Base-by-base conservation (phyloP, 805 yeast species). In the Saccharomycopsis babjevae region DNA sequence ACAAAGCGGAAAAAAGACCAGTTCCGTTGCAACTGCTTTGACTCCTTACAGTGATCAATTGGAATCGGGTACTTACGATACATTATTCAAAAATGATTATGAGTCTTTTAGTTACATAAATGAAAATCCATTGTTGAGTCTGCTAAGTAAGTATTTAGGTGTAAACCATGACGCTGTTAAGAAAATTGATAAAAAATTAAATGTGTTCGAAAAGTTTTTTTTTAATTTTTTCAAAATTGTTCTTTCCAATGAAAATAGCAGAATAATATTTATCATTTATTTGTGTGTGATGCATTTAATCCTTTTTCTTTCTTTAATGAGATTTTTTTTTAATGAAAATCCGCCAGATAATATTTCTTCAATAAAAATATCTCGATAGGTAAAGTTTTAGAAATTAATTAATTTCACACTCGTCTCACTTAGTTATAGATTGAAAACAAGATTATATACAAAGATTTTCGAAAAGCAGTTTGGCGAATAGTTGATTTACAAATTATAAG, bases 61-160 rank as follows among this genome's bases (percentile, higher is more conserved):
- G 32, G 63, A 72, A 2, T 63, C 73, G 4, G 67, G 66, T 18
- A 61, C 67, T 34, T 62, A 59, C 57, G 67, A 55, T 42, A 61
- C 58, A 11, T 59, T 66, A 1, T 59, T 57, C 20, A 46, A 22
- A 25, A 63, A 67, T 59, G 68, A 66, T 32, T 69, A 71, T 16
- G 84, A 81, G 67, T 69, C 82, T 13, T 96, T 88, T 67, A 77
- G 79, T 38, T 79, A 79, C 66, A 86, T 87, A 69, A 82, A 81
- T 55, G 76, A 79, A 36, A 79, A 73, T 57, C 91, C 88, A 74
- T 96, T 90, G 67, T 84, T 86, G 58, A 85, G 85, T 57, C 74
- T 90, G 67, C 96, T 97, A 38, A 83, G 91, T 63, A 93, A 88
- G 66, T 87, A 83, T 67, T 89, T 93, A 72, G 81, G 96, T 67